Evolutionary conservation across 768 basidiomycete genomes (phyloP).

Genomic region (Clathrus columnatus): DNA sequence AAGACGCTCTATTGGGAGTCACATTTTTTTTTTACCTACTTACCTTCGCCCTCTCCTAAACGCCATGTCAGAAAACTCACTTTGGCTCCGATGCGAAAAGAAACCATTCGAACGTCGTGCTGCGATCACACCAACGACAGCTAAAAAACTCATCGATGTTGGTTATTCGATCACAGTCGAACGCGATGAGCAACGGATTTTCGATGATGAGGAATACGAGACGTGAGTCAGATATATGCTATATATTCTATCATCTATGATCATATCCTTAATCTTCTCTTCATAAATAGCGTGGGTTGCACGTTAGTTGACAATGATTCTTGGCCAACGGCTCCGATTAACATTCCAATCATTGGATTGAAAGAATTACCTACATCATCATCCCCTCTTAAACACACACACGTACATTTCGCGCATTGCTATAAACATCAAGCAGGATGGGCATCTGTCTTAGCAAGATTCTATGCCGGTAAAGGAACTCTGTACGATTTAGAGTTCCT

Average conservation of each 20-base stretch:
- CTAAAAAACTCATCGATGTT: conserved; percentile 78
- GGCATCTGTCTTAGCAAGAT: conserved; percentile 77
- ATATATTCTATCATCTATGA: background rate
- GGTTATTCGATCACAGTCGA: conserved; percentile 91
- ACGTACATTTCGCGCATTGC: conserved; percentile 98
- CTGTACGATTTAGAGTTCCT: conserved; percentile 97
- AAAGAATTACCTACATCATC: conserved; percentile 88
- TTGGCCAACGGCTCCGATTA: conserved; percentile 74
- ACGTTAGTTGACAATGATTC: conserved; percentile 78
- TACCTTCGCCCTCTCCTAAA: background rate
- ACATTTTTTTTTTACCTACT: background rate
- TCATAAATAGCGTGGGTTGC: conserved; percentile 74
- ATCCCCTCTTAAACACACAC: conserved; percentile 82
- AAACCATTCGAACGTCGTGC: conserved; percentile 91
- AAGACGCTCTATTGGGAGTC: background rate
- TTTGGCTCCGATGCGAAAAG: conserved; percentile 98
- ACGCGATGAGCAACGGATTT: conserved; percentile 88
- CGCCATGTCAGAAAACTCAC: conserved; percentile 37
- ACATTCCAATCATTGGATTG: conserved; percentile 82
- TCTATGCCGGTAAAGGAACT: conserved; percentile 71
- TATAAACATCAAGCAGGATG: conserved; percentile 95
- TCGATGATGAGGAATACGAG: conserved; percentile 88
- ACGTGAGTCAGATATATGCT: conserved; percentile 45
- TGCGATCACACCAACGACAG: conserved; percentile 86
- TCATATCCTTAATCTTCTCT: background rate